These are phyloP conservation scores for Bolboschoenoplectus hybrid DNA, from an alignment of 202 grass and related monocot genomes.

Conservation along the genomic window DNA sequence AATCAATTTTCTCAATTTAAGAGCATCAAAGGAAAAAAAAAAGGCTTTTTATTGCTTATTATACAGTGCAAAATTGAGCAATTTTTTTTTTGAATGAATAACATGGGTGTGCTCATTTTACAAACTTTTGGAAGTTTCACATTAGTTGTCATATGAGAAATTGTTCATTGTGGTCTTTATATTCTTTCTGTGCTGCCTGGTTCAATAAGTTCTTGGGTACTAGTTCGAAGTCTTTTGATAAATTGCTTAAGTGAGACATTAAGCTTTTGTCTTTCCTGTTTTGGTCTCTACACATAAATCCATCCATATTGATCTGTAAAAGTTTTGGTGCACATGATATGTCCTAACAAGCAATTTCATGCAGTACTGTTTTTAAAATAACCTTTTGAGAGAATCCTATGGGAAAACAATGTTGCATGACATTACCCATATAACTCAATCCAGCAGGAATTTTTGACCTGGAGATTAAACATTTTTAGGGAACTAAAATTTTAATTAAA, in stretches of 20 bases:
- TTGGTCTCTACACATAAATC: conserved; percentile 8
- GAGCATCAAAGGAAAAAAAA: neutral
- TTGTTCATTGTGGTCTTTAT: conserved; percentile 5
- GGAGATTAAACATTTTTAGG: neutral
- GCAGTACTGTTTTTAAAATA: conserved; percentile 1
- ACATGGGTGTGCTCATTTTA: neutral
- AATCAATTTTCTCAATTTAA: neutral
- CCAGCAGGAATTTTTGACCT: neutral
- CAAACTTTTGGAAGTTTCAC: neutral
- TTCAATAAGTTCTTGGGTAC: neutral
- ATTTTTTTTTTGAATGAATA: neutral
- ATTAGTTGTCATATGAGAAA: neutral
- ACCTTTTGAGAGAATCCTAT: neutral
- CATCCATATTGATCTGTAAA: neutral
- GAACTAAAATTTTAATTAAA: conserved; percentile 1
- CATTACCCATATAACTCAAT: neutral
- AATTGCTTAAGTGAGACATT: neutral
- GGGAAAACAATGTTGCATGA: neutral
- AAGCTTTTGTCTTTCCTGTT: neutral
- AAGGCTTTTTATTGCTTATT: neutral
- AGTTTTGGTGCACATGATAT: neutral
- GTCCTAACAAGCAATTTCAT: neutral
- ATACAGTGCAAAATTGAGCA: neutral
- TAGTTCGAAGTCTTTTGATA: neutral
- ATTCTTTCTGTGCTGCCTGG: neutral